Evolutionary conservation across 768 basidiomycete species (phyloP), one percentile per base, ranked within the genome.

Genomic region (Boletus patriciae): DNA sequence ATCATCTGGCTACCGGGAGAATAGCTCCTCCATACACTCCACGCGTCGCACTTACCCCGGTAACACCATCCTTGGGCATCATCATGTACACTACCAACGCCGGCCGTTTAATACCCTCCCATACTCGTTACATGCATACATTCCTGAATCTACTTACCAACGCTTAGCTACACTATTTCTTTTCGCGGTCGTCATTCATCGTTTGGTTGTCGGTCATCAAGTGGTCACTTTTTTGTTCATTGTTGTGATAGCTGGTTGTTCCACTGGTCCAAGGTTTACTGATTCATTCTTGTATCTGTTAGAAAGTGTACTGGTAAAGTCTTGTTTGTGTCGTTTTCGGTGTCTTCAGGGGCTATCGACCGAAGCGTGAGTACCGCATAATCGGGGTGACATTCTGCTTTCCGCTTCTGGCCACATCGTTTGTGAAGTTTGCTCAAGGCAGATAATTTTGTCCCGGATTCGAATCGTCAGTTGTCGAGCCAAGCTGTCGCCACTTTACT

Each of bases 401-500:
- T 51, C 59, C 60, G 40, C 54, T 61, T 66, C 54, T 3, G 60
- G 62, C 42, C 44, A 55, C 57, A 25, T 45, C 52, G 15, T 10
- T 31, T 31, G 31, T 11, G 31, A 27, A 45, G 44, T 21, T 51
- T 46, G 40, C 18, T 25, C 38, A 25, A 29, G n/a, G 13, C 21
- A 38, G 46, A 52, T 25, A 25, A 25, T 52, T 57, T 41, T 23
- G 41, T 34, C 34, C 21, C 5, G 47, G 34, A 52, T 55, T 52
- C 25, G 49, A 57, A 58, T 48, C 36, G n/a, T 25, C 38, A 59
- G 47, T n/a, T 18, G n/a, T 57, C 29, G 19, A 43, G 58, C 56
- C 70, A 71, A 73, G 49, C 71, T 71, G 70, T 70, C 65, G 57
- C 49, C 62, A 49, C 58, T 67, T 5, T 53, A 67, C 50, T 48